Conservation (phyloP, 2,329 filamentous ascomycete genomes). For the Alternaria sp. region DNA sequence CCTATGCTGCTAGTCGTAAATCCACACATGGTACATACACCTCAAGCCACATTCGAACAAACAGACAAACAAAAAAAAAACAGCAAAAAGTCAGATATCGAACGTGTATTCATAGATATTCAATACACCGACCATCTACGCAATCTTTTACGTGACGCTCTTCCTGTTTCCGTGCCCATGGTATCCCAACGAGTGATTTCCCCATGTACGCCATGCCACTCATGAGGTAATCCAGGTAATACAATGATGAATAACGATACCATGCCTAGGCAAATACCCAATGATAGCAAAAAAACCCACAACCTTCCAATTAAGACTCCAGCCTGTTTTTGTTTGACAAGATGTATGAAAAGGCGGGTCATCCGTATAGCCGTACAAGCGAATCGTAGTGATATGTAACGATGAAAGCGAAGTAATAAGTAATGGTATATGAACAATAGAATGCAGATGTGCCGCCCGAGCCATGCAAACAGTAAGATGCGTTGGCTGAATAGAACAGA, state of each 20-base stretch:
- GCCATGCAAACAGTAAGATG: constrained; percentile 12
- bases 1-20: too few species aligned
- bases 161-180: background rate
- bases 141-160: too few species aligned
- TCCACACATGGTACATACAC: background rate
- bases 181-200: background rate
- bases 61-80: too few species aligned
- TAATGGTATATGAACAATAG: constrained; percentile 40
- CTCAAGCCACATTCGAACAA: too few species aligned
- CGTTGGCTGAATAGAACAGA: constrained; percentile 5
- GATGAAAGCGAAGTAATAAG: constrained; percentile 9
- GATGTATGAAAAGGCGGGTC: background rate
- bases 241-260: background rate
- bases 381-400: constrained; percentile 14
- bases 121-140: background rate
- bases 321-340: background rate
- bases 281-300: background rate
- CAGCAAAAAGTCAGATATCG: background rate
- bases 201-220: background rate
- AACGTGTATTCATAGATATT: background rate
- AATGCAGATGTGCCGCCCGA: constrained; percentile 24
- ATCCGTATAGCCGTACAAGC: background rate
- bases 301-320: background rate
- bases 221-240: background rate
- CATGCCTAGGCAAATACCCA: constrained; percentile 4